Base-by-base conservation (phyloP, 2,329 filamentous ascomycete species). In the Colletotrichum orbiculare region DNA sequence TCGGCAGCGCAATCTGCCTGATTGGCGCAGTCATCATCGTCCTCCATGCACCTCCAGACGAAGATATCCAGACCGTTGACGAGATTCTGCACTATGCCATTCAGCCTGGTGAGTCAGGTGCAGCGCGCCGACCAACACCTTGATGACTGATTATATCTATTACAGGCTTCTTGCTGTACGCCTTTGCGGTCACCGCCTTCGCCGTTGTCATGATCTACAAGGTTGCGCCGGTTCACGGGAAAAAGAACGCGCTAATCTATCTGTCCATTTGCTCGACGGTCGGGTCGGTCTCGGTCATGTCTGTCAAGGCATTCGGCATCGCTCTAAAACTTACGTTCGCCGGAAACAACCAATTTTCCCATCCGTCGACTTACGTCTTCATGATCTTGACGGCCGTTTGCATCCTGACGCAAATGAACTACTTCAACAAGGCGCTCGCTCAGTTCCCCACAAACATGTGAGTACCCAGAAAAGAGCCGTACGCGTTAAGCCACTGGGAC, bases 371-470 rank as follows among this genome's bases (percentile, higher is more conserved):
- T 65, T 99, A 99, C 73, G 94, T 97, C 68, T 99, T 99, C 77
- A 90, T 95, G 79, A 97, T 99, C 70, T 88, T 98, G 69, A 96
- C 94, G 0, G 85, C 86, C 3, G 93, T 97, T 69, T 99, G 96
- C 82, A 98, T 99, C 75, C 78, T 99, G 70, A 97, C 94, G 8
- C 96, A 99, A 83, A 98, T 99, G 96, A 99, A 99, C 79, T 99
- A 99, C 79, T 97, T 99, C 81, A 99, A 99, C 85, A 99, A 99
- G 80, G 96, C 96, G 8, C 82, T 99, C 66, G 96, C 93, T 78
- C 94, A 96, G 73, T 99, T 98, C 80, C 95, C 93, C 37, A 97
- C 96, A 38, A 97, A 96, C 72, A 97, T 99, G 94, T 97, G 86
- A 77, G 92, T 83, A 33, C 4, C 25, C 25, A 25, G 25, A 25